A percentile compares a stretch with the other conserved stretches of the same genome.
phyloP scores from a whole-genome alignment of 1,139 yeast genomes.

The Trichomonascaceae sp. region DNA sequence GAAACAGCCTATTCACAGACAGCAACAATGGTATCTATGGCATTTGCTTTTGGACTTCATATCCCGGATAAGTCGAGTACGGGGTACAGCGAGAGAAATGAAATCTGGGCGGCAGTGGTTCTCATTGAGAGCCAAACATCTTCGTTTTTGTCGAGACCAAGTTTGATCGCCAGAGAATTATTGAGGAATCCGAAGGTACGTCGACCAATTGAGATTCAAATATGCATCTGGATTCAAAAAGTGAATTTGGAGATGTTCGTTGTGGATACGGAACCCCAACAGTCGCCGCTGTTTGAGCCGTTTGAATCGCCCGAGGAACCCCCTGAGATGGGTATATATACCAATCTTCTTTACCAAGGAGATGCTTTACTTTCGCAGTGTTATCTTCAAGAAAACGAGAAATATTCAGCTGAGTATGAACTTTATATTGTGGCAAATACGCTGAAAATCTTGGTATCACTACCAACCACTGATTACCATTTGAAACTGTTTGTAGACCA shows the following conservation, averaged over 20 bases:
- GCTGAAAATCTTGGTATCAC: conserved; percentile 3
- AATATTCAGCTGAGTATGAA: not conserved
- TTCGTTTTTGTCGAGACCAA: conserved; percentile 1
- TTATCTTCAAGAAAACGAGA: not conserved
- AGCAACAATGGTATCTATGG: conserved; percentile 1
- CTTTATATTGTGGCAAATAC: not conserved
- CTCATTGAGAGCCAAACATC: conserved; percentile 3
- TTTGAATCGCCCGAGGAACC: not conserved
- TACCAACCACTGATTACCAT: not conserved
- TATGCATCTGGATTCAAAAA: conserved; percentile 5
- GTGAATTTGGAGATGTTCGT: conserved; percentile 1
- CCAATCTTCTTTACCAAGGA: not conserved
- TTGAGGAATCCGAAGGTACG: not conserved
- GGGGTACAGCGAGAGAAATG: not conserved
- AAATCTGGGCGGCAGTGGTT: conserved; percentile 1
- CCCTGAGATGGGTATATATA: not conserved
- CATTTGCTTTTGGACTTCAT: conserved; percentile 3
- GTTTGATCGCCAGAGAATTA: not conserved
- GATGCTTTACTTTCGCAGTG: not conserved
- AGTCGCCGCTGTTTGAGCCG: not conserved
- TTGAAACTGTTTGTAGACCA: conserved; percentile 1
- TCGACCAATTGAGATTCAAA: not conserved
- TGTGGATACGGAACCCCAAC: not conserved
- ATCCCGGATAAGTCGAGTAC: not conserved
- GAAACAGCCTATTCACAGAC: not conserved